Conservation (phyloP, 805 yeast species). For the Starmerella asiatica region DNA sequence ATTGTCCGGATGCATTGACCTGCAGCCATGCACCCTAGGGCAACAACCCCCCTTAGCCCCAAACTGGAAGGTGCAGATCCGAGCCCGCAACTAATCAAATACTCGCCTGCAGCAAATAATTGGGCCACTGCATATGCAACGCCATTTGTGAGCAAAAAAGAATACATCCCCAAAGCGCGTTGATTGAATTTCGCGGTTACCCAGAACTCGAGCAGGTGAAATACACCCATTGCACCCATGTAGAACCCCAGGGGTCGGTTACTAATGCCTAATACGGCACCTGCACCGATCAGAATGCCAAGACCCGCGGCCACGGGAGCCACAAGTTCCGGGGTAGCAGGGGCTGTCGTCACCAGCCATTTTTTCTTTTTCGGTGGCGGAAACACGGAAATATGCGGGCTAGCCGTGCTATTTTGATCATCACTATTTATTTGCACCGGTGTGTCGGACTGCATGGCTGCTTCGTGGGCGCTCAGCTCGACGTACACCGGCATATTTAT, state of each 20-base stretch:
- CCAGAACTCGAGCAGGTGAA: conserved; percentile 73
- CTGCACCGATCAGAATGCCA: conserved; percentile 22
- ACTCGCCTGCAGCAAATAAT: conserved; percentile 39
- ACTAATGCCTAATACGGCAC: conserved; percentile 4
- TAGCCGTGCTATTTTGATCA: too few relatives aligned
- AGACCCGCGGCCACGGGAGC: conserved; percentile 23
- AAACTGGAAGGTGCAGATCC: conserved; percentile 23
- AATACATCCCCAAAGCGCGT: conserved; percentile 51
- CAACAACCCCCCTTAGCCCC: conserved; percentile 23
- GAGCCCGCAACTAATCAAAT: conserved; percentile 28
- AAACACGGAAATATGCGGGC: not conserved
- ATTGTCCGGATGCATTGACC: conserved; percentile 61
- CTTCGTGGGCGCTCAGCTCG: not conserved
- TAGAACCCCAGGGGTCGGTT: conserved; percentile 32
- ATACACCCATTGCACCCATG: conserved; percentile 39
- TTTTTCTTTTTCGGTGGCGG: not conserved
- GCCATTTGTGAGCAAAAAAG: conserved; percentile 57
- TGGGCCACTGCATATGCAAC: conserved; percentile 46
- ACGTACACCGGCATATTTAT: not conserved
- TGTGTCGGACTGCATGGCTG: not conserved
- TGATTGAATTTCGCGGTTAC: conserved; percentile 67
- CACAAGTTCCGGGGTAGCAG: conserved; percentile 22
- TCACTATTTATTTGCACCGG: too few relatives aligned
- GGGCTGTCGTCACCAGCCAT: conserved; percentile 15
- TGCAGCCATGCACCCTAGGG: conserved; percentile 16